Base-by-base conservation (phyloP, 176 grass and related monocot species). In the Chrysopogon serrulatus region DNA sequence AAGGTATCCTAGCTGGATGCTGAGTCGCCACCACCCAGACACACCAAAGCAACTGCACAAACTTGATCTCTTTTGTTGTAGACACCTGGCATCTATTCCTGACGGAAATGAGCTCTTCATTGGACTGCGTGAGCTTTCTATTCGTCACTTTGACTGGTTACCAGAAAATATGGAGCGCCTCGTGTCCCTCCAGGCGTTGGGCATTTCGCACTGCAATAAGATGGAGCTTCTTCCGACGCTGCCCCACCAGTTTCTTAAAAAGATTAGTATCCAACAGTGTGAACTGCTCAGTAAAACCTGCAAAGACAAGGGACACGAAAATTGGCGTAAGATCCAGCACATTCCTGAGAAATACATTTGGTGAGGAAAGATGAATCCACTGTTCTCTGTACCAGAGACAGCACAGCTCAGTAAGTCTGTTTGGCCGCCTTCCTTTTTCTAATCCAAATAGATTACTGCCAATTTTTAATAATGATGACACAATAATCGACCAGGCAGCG, bases 161-260 rank as follows among this genome's bases (percentile, higher is more conserved):
- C 71, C 44, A 9, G 17, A 74, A 33, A 24, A 74, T 32, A 49
- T 74, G 28, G 45, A 51, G 44, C 71, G 27, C 44, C n/a, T n/a
- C n/a, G n/a, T n/a, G n/a, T n/a, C n/a, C n/a, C n/a, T 51, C 5
- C 1, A 48, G 28, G 6, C 10, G 2, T 33, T 74, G 44, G 0
- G 1, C 0, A 51, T 74, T 17, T 3, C 0, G 48, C 0, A 1
- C 0, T 74, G 71, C 44, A 0, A 6, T 5, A 4, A 51, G 0
- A 74, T 51, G 5, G 4, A 44, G 28, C 2, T 19, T 8, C 43
- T 74, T 23, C 44, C 71, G 15, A 23, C 28, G 5, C 71, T 74
- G 8, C 71, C 44, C 16, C 16, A n/a, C n/a, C n/a, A 21, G 44
- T 51, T 17, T 21, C 71, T 74, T 11, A 1, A 51, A 27, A 3